Base-by-base conservation (phyloP, 2,329 filamentous ascomycete species). In the Leptographium flavum region DNA sequence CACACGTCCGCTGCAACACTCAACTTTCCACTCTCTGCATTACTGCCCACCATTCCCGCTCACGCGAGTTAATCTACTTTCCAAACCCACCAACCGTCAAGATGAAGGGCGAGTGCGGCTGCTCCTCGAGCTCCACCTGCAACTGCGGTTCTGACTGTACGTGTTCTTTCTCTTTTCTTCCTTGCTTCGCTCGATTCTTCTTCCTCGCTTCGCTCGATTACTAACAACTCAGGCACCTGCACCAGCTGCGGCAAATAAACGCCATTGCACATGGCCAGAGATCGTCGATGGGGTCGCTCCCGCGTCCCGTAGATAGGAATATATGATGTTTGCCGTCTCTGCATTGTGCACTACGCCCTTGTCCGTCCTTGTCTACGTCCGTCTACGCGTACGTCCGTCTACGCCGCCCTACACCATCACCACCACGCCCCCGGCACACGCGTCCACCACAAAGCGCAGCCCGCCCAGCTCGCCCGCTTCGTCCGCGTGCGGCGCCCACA, bases 71-170 rank as follows among this genome's bases (percentile, higher is more conserved):
- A 52, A 52, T 10, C 30, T 15, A 27, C 15, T 19, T 23, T 35
- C 42, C 27, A 45, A 21, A 32, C 21, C n/a, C 45, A 33, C 14
- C 46, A 45, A 43, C 51, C 45, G 46, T 55, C 57, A 62, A 55
- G 45, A 62, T 62, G 59, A 60, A 60, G 58, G 58, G 57, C 50
- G 58, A 62, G 51, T 62, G 59, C 53, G 59, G 59, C 59, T 62
- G 59, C 58, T 60, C 59, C 45, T 56, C 56, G 51, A 44, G 53
- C 52, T 58, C 57, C 39, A 55, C 53, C 56, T 62, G 59, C 60
- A 60, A 52, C 58, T 56, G 45, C 47, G 47, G 49, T 44, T 46
- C 49, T 42, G 37, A 32, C 48, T 52, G 51, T 52, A 49, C 38
- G 48, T 50, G 11, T 32, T 39, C 35, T 21, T 27, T 17, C 11